Base-by-base conservation (phyloP, 2,329 filamentous ascomycete species). In the Gaeumannomyces tritici region DNA sequence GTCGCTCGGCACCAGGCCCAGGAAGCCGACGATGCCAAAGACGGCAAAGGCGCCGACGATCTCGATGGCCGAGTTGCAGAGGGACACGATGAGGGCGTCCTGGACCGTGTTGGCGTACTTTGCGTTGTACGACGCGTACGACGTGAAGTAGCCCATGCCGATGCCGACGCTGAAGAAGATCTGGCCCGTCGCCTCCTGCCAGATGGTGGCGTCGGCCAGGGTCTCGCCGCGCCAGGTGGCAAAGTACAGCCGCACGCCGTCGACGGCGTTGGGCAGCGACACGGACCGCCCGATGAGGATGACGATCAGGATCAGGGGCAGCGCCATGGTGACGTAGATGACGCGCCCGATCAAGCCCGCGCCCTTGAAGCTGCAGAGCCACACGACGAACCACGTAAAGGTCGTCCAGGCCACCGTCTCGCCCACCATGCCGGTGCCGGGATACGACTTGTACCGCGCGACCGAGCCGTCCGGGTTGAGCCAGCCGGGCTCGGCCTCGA, bases 331-430 rank as follows among this genome's bases (percentile, higher is more conserved):
- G 56, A 58, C 4, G 56, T 58, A 58, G 28, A 58, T 58, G 24
- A 58, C 56, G 1, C 56, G 56, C 18, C 56, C 56, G 4, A 33
- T 58, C 56, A 58, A 6, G 11, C 56, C 56, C 11, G 33, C 56
- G 33, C 56, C 56, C 56, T 58, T 58, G 56, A 58, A 58, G 27
- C 28, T 58, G 56, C 56, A 58, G 15, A 58, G 21, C 56, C 56
- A 58, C 11, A 33, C 24, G 12, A 27, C 27, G 28, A 58, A 58
- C 56, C 56, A 58, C 15, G 33, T 58, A 15, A 58, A 27, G 28
- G 33, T 12, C 2, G 11, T n/a, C 56, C 56, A 58, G 11, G 28
- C 56, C 11, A 33, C 56, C 24, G 28, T 33, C 28, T 58, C 56
- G 28, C 12, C 56, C 29, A 58, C 13, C 24, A 58, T 24, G 12